Evolutionary conservation across 2,329 filamentous ascomycete species (phyloP).

Genomic region (Geosmithia morbida): DNA sequence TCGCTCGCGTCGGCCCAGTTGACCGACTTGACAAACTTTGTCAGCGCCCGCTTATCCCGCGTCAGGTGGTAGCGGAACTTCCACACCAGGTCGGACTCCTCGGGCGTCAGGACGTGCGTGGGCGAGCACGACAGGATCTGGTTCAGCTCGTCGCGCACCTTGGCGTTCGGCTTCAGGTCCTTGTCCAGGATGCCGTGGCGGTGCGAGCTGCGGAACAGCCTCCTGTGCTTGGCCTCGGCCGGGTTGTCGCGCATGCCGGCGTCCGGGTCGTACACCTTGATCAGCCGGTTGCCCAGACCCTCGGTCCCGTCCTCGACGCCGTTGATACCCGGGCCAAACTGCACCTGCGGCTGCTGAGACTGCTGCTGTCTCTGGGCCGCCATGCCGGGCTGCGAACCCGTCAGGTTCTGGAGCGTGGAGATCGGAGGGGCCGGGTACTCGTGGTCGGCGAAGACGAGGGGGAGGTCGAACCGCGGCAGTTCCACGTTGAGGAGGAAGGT

Average conservation of each 20-base stretch:
- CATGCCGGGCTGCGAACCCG: conserved; percentile 47
- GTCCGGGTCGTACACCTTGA: conserved; percentile 88
- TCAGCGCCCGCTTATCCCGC: conserved; percentile 80
- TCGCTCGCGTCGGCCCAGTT: conserved; percentile 83
- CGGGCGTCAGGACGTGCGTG: conserved; percentile 71
- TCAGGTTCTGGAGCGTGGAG: conserved; percentile 52
- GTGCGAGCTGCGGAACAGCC: conserved; percentile 77
- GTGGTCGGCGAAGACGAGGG: conserved; percentile 86
- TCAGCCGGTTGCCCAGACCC: conserved; percentile 43
- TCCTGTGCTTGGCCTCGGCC: conserved; percentile 85
- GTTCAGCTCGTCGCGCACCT: conserved; percentile 88
- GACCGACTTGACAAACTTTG: conserved; percentile 96
- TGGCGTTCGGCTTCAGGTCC: conserved; percentile 90
- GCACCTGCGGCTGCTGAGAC: conserved; percentile 65
- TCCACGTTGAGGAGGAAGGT: conserved; percentile 81
- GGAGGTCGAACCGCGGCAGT: conserved; percentile 87
- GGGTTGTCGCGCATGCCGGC: conserved; percentile 82
- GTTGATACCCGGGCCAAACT: conserved; percentile 80
- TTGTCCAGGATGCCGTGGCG: conserved; percentile 89
- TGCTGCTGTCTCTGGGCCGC: conserved; percentile 39
- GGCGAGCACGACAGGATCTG: conserved; percentile 84
- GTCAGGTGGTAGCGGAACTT: conserved; percentile 93
- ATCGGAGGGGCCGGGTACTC: conserved; percentile 80
- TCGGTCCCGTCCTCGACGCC: conserved; percentile 39
- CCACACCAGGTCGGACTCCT: conserved; percentile 95